Base-by-base conservation (phyloP, 2,329 filamentous ascomycete species). In the Mycosphaerella arachidis region DNA sequence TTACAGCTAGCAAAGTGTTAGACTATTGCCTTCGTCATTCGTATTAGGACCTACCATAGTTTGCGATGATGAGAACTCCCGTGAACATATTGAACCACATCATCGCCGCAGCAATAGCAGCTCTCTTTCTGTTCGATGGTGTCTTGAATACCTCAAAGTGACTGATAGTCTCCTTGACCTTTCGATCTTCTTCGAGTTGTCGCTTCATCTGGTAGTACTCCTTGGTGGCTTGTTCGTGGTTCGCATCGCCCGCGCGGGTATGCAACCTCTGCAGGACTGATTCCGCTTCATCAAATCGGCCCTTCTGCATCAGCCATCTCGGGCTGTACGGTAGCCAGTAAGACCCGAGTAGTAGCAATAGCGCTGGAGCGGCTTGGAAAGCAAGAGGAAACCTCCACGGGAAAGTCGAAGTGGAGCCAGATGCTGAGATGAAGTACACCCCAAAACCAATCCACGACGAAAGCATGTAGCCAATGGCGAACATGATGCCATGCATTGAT, bases 311-410 rank as follows among this genome's bases (percentile, higher is more conserved):
- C 1, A 70, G 63, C 65, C 65, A 71, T 48, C 69, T 40, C 8
- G 69, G 69, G 12, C 66, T 67, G 48, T 70, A 69, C 3, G 69
- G 69, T 9, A 81, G 70, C 65, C 71, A 74, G 7, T 68, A 69
- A 40, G 70, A 74, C 16, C 74, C 75, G 13, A 69, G 66, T 0
- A 79, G 70, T 4, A 80, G 71, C 10, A 78, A 66, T 4, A 79
- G 56, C 0, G 78, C 72, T 18, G 75, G 75, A 3, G 74, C 67
- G 33, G 69, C 72, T 63, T 80, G 78, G 52, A 80, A 74, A 0
- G 77, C 77, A 3, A 81, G 69, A 1, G 77, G 76, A 56, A 78
- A 78, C 12, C 77, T 70, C 80, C 81, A 83, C 7, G 75, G 66
- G 55, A 78, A 77, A 0, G 69, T 67, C 16, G 37, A 57, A 13